Conservation (phyloP, 2,329 filamentous ascomycete species). For the Saccharata proteae region DNA sequence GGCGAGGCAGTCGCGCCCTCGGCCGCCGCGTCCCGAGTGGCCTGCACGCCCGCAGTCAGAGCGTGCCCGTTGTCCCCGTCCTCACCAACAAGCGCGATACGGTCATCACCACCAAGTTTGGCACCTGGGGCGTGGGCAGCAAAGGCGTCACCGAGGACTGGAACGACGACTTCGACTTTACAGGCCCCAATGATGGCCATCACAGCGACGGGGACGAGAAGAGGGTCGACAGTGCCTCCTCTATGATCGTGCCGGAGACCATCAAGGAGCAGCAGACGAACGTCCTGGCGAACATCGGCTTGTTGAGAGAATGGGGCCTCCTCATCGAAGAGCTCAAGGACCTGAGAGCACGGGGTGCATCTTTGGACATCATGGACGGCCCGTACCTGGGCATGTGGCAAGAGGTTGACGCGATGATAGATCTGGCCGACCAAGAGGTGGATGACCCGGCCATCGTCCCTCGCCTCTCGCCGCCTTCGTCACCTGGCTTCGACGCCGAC, state of each 20-base stretch:
- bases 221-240: slow-evolving; percentile 31
- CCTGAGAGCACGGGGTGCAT: slow-evolving; percentile 56
- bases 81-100: slow-evolving; percentile 38
- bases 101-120: slow-evolving; percentile 56
- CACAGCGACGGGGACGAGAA: slow-evolving; percentile 25
- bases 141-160: slow-evolving; percentile 77
- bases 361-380: slow-evolving; percentile 53
- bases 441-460: slow-evolving; percentile 44
- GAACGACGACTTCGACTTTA: slow-evolving; percentile 82
- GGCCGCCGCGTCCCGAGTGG: slow-evolving; percentile 57
- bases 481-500: slow-evolving; percentile 45
- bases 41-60: slow-evolving; percentile 67
- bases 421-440: slow-evolving; percentile 58
- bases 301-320: slow-evolving; percentile 68
- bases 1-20: slow-evolving; percentile 55
- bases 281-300: slow-evolving; percentile 71
- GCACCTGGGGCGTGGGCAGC: slow-evolving; percentile 69
- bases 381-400: slow-evolving; percentile 54
- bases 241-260: slow-evolving; percentile 63
- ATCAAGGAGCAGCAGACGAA: slow-evolving; percentile 75
- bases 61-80: slow-evolving; percentile 61
- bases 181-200: slow-evolving; percentile 17
- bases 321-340: slow-evolving; percentile 76
- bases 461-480: slow-evolving; percentile 42
- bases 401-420: slow-evolving; percentile 78